Percentiles rank a stretch among this genome's conserved stretches.
phyloP scores from a whole-genome alignment of 2,329 filamentous ascomycete species.

The Teratosphaeria viscida region DNA sequence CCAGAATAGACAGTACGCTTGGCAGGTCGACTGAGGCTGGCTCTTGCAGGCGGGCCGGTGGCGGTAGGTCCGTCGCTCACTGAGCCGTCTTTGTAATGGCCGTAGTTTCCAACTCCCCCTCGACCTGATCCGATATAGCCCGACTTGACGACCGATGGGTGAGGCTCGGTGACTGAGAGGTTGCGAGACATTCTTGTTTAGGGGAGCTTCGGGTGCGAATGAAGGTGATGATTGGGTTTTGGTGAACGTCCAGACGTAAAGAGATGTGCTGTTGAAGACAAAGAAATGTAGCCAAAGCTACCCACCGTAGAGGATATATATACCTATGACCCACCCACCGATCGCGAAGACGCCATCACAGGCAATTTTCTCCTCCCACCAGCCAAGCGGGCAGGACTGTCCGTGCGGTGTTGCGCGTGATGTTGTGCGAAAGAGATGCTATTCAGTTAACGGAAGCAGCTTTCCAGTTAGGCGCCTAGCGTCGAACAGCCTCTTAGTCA shows the following conservation, averaged over 20 bases:
- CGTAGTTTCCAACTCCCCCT: constrained; percentile 50
- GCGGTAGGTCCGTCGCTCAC: constrained; percentile 39
- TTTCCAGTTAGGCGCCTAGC: background rate
- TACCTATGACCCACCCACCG: background rate
- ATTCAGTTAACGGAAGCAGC: constrained; percentile 10
- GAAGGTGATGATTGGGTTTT: background rate
- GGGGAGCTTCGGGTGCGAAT: background rate
- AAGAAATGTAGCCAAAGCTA: background rate
- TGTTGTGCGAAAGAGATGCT: background rate
- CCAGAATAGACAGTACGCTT: constrained; percentile 43
- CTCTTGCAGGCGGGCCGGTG: constrained; percentile 38
- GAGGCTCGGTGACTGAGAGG: constrained; percentile 51
- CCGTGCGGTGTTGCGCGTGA: background rate
- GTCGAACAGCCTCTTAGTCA: background rate
- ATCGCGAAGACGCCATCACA: constrained; percentile 1
- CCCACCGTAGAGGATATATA: background rate
- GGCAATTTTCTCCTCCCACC: background rate
- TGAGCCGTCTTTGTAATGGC: constrained; percentile 44
- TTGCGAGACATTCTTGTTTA: constrained; percentile 20
- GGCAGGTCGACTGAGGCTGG: constrained; percentile 38
- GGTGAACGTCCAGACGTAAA: background rate
- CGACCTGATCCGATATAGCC: constrained; percentile 44
- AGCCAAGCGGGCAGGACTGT: background rate
- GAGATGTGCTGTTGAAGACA: background rate
- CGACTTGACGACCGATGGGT: constrained; percentile 44